phyloP scores from a whole-genome alignment of 2,329 filamentous ascomycete genomes.

The Scopulariopsis brevicaulis region DNA sequence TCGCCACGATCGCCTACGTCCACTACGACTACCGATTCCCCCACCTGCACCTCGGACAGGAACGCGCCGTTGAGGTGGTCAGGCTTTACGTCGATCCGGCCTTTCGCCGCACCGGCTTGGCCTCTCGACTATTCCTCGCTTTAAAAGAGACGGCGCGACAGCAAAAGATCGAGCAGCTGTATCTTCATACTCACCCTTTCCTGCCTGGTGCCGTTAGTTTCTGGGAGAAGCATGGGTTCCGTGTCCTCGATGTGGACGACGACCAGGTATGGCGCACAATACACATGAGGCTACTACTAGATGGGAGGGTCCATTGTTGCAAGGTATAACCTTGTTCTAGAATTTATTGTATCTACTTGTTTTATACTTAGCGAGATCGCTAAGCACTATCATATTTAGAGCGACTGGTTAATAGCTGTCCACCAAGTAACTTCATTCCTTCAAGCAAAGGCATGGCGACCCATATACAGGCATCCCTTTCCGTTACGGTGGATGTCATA shows the following conservation, averaged over 20 bases:
- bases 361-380: neutral
- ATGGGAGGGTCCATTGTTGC: neutral
- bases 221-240: conserved; percentile 15
- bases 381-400: neutral
- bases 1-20: conserved; percentile 14
- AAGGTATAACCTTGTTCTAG: neutral
- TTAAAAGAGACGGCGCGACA: conserved; percentile 9
- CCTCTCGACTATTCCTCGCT: conserved; percentile 11
- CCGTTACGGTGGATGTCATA: neutral
- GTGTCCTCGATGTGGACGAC: conserved; percentile 10
- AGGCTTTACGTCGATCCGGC: conserved; percentile 15
- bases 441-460: neutral
- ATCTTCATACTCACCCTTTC: conserved; percentile 17
- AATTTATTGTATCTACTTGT: neutral
- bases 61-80: conserved; percentile 14
- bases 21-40: conserved; percentile 15
- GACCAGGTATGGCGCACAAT: conserved; percentile 16
- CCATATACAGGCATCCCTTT: neutral
- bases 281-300: conserved; percentile 11
- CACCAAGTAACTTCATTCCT: too few relatives aligned
- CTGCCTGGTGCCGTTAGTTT: conserved; percentile 13
- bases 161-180: conserved; percentile 10
- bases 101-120: conserved; percentile 15
- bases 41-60: conserved; percentile 8
- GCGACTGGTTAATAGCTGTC: neutral